A percentile compares a stretch with the other conserved stretches of the same genome.
Evolutionary conservation across 108 stramenopile species (phyloP).

Genomic region (Skeletonema tropicum): DNA sequence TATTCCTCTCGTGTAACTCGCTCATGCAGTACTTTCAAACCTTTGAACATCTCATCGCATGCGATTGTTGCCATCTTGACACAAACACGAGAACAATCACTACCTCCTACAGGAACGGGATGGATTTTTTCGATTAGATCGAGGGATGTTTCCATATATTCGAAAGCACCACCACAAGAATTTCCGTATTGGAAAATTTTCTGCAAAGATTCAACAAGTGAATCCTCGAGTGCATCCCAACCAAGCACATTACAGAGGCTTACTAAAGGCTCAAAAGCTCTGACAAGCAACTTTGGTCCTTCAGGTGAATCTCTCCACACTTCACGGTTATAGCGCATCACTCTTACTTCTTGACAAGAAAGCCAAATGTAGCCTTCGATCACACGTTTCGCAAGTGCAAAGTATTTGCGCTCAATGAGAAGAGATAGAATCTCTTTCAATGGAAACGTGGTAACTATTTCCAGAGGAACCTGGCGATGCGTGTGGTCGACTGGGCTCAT

Average conservation of each 20-base stretch:
- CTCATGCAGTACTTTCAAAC: neutral
- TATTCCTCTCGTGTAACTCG: neutral
- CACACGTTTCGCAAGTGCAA: neutral
- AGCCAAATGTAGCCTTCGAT: conserved; percentile 6
- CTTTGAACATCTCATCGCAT: neutral
- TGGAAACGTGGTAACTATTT: neutral
- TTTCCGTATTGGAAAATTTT: neutral
- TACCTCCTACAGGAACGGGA: neutral
- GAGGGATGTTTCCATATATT: too few species aligned
- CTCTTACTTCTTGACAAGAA: neutral
- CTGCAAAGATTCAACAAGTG: conserved; percentile 4
- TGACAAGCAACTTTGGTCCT: too few species aligned
- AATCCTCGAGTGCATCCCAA: conserved; percentile 4
- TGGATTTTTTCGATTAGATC: conserved; percentile 2
- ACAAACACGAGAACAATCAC: conserved; percentile 1
- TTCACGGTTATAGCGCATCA: too few species aligned
- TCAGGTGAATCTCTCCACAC: too few species aligned
- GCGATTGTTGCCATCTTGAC: conserved; percentile 8
- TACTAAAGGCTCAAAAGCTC: neutral
- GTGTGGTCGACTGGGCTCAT: neutral
- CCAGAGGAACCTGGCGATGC: neutral
- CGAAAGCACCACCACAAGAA: too few species aligned
- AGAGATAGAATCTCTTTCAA: neutral
- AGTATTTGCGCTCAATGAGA: neutral
- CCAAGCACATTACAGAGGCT: conserved; percentile 1